These are phyloP conservation scores for Diaporthe citriasiana DNA, from an alignment of 2,329 filamentous ascomycete species.

Conservation along the genomic window DNA sequence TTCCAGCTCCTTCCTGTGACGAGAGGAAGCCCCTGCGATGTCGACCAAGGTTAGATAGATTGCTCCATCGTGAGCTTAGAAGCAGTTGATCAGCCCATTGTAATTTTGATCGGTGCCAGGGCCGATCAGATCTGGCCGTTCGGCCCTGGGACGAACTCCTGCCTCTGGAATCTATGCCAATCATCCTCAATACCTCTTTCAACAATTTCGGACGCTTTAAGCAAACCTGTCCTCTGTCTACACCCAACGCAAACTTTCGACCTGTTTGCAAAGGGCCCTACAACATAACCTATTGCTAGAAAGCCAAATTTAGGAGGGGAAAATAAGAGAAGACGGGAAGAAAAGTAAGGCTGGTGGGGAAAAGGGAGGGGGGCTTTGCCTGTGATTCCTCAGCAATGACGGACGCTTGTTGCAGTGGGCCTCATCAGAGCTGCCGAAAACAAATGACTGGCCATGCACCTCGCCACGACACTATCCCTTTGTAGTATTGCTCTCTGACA, in stretches of 20 bases:
- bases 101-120: no score
- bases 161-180: neutral
- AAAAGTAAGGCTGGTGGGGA: neutral
- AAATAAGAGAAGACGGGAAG: neutral
- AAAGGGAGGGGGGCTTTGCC: no score
- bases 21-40: no score
- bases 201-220: neutral
- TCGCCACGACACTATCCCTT: neutral
- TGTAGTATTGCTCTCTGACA: neutral
- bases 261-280: neutral
- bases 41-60: no score
- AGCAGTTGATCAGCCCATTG: no score
- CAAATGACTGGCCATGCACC: neutral
- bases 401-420: neutral
- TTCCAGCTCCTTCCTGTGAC: no score
- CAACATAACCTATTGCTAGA: neutral
- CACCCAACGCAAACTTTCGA: neutral
- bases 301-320: neutral
- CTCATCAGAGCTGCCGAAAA: neutral
- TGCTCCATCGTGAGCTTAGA: no score
- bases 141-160: neutral
- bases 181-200: neutral
- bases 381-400: neutral
- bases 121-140: no score
- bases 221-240: neutral